These are phyloP conservation scores for Eucalyptus grandis DNA, from an alignment of 345 rosid genomes.

Conservation along the genomic window DNA sequence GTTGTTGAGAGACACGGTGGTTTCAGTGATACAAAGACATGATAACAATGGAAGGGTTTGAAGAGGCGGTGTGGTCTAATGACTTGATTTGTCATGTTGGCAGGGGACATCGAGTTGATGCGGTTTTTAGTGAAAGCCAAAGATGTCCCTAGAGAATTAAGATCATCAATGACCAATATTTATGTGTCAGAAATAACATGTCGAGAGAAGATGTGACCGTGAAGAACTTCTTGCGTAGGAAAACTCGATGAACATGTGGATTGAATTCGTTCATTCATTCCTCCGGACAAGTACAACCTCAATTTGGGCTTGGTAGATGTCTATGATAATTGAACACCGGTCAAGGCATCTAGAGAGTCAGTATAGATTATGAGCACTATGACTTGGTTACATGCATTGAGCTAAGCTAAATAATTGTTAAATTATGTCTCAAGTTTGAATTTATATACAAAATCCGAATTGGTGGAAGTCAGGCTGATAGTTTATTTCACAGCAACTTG, in stretches of 20 bases:
- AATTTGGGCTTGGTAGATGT: not conserved
- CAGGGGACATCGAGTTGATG: not conserved
- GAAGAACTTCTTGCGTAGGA: not conserved
- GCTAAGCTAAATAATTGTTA: not conserved
- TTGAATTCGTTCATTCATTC: not conserved
- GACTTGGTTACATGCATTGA: not conserved
- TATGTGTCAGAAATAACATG: not conserved
- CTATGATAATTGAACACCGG: rapidly evolving
- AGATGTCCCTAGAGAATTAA: not conserved
- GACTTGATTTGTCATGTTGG: not conserved
- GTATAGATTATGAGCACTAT: not conserved
- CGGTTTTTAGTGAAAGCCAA: not conserved
- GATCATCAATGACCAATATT: not conserved
- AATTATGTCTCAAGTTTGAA: not conserved
- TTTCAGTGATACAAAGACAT: not conserved
- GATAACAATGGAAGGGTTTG: not conserved
- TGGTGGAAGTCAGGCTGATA: not conserved
- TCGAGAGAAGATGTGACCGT: not conserved
- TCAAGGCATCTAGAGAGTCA: rapidly evolving
- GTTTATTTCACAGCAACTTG: not conserved
- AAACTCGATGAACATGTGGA: not conserved
- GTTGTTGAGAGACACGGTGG: not conserved
- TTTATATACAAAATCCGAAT: not conserved
- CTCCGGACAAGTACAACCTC: not conserved
- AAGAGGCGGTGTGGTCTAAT: not conserved